phyloP scores from a whole-genome alignment of 306 rosid species.

The Acacia melanoxylon region DNA sequence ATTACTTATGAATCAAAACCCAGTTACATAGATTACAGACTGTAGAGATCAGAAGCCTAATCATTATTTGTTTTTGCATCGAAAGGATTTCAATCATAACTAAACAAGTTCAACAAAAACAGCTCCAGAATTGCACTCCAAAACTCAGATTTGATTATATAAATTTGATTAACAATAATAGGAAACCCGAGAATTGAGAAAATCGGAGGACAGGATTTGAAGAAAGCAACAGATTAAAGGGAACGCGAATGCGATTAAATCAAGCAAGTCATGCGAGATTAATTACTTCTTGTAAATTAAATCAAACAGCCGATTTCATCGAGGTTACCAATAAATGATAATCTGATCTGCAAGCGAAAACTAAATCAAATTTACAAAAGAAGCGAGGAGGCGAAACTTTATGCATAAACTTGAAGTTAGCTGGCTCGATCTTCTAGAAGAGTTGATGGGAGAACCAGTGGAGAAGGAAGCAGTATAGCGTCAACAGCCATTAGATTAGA shows the following conservation, averaged over 20 bases:
- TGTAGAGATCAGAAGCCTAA: background rate
- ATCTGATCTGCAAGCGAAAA: background rate
- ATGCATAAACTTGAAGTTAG: background rate
- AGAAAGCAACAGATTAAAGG: background rate
- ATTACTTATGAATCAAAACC: background rate
- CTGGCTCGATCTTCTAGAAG: background rate
- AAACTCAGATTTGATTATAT: slow-evolving; percentile 28
- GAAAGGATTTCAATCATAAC: background rate
- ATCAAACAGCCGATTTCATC: background rate
- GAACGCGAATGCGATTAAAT: background rate
- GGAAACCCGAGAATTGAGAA: background rate
- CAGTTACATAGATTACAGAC: background rate
- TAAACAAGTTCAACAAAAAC: no score
- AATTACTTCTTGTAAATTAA: background rate
- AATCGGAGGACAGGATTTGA: background rate
- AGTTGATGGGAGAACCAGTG: no score
- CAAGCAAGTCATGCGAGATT: no score
- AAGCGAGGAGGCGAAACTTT: background rate
- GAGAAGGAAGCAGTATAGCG: no score
- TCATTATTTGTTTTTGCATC: background rate
- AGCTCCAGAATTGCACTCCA: no score
- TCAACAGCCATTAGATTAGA: no score
- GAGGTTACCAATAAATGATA: no score
- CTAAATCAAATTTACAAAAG: background rate
- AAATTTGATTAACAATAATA: background rate